phyloP scores from a whole-genome alignment of 495 filamentous ascomycete genomes.

The Trichoderma erinaceum region DNA sequence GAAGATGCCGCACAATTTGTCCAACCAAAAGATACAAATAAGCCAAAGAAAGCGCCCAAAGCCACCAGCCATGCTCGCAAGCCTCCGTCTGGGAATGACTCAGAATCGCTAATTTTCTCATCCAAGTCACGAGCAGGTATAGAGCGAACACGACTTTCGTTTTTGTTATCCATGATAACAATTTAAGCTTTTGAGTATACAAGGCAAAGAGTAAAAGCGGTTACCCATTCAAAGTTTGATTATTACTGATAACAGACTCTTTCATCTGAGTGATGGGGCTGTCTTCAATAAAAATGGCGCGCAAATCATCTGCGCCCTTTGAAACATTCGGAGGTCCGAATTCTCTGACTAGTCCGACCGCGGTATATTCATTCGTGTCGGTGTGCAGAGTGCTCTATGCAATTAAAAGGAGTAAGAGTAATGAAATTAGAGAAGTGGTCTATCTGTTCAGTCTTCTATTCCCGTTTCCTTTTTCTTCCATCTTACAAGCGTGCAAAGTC shows the following conservation, averaged over 20 bases:
- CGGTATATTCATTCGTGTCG: neutral
- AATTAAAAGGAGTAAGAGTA: too few relatives aligned
- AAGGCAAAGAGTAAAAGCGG: too few relatives aligned
- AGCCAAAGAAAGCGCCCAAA: conserved; percentile 53
- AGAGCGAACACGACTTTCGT: neutral
- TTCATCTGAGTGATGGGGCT: neutral
- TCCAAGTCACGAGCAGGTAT: neutral
- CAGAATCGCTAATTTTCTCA: neutral
- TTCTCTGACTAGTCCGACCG: neutral
- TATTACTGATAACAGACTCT: too few relatives aligned
- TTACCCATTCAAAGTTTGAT: too few relatives aligned
- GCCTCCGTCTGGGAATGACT: conserved; percentile 58
- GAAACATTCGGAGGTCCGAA: neutral
- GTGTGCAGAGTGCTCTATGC: too few relatives aligned
- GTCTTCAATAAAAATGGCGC: neutral
- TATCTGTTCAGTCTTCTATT: too few relatives aligned
- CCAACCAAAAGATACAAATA: conserved; percentile 62
- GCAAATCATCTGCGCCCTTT: neutral
- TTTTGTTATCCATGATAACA: neutral
- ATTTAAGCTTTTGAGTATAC: neutral
- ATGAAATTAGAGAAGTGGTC: too few relatives aligned
- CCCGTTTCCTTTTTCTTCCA: too few relatives aligned
- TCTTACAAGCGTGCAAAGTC: too few relatives aligned
- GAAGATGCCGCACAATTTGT: conserved; percentile 46
- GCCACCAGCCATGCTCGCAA: conserved; percentile 59